Conservation (phyloP, 495 filamentous ascomycete genomes). For the Xylaria longipes region DNA sequence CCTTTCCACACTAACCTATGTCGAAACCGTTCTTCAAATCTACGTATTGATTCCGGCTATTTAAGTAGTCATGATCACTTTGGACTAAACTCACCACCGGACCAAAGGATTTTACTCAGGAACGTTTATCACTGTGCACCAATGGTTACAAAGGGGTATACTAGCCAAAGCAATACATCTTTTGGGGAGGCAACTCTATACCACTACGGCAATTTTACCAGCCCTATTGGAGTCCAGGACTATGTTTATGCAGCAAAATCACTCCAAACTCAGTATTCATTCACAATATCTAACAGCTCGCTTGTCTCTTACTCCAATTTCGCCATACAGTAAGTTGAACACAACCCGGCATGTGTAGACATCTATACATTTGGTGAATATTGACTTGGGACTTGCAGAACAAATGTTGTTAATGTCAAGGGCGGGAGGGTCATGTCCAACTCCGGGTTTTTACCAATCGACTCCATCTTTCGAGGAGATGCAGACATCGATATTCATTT, state of each 20-base stretch:
- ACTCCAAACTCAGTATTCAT: too few species aligned
- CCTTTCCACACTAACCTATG: conserved; percentile 1
- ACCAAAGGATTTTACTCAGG: conserved; percentile 1
- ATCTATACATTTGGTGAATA: too few species aligned
- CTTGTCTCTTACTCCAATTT: too few species aligned
- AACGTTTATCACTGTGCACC: conserved; percentile 14
- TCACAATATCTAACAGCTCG: too few species aligned
- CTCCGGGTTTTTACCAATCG: background rate
- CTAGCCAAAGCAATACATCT: background rate
- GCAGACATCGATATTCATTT: conserved; percentile 4
- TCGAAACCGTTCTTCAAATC: background rate
- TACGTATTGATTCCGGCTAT: conserved; percentile 7
- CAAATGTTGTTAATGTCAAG: too few species aligned
- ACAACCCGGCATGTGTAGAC: too few species aligned
- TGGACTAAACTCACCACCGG: background rate
- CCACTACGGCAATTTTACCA: background rate
- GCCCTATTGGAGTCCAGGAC: too few species aligned
- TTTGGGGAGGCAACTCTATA: background rate
- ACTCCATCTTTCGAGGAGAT: background rate
- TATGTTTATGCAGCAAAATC: too few species aligned
- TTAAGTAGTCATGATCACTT: conserved; percentile 10
- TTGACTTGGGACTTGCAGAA: too few species aligned
- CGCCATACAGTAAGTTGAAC: too few species aligned
- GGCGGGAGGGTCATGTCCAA: too few species aligned
- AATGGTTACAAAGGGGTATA: background rate